Base-by-base conservation (phyloP, 1,284 basidiomycete genomes). In the Cutaneotrichosporon sp. region DNA sequence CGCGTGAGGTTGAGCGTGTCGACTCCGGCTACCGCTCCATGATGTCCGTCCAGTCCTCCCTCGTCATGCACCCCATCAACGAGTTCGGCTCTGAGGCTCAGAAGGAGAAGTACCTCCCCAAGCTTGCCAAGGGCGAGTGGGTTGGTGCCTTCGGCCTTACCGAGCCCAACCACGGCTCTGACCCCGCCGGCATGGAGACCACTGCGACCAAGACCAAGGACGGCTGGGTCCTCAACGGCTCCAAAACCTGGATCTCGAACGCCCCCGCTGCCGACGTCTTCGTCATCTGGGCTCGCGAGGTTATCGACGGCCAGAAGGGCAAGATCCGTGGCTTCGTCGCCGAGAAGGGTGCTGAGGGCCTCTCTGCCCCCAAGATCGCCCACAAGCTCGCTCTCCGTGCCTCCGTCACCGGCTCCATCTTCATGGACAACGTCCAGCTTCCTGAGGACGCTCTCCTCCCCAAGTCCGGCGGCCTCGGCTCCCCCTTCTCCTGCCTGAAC, bases 51-150 rank as follows among this genome's bases (percentile, higher is more conserved):
- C 94, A 98, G 72, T 91, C 88, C 0, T 94, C 90, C 26, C 55
- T 98, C 29, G 90, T 94, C n/a, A 98, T 98, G 93, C 90, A 94
- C 68, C 91, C 94, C 4, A 97, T 97, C 70, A 79, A 90, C 73
- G 88, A 60, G 65, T 97, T 94, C 71, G 93, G 94, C 2, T 84
- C 84, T 0, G 85, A 91, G 25, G 84, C 83, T 33, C 91, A 97
- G 75, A 94, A 93, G 77, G 87, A 91, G 65, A 88, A 87, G 68
- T 97, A 87, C 67, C 80, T 97, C 3, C 93, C 92, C 37, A 33
- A 26, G 46, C 54, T 60, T 29, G 88, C 91, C 4, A 86, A 83
- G 64, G 93, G 90, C 45, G 88, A 96, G 67, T 74, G 93, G 27
- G 77, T 94, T 49, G 94, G 94, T 20, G 94, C 91, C 68, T 98